These are phyloP conservation scores for Brassica juncea DNA, from an alignment of 345 rosid genomes.

Conservation along the genomic window DNA sequence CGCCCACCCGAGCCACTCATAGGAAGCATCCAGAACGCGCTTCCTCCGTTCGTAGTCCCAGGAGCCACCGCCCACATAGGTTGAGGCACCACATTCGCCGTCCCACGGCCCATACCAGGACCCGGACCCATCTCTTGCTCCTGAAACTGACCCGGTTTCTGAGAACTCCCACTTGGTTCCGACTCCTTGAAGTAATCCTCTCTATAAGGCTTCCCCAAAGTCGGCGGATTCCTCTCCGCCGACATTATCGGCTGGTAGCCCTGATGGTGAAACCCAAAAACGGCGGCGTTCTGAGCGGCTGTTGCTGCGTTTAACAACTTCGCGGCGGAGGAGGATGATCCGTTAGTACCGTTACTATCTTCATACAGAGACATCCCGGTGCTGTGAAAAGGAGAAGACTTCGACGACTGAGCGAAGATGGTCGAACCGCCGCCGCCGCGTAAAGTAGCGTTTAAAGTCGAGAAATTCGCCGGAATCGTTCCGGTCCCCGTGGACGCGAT, in stretches of 20 bases:
- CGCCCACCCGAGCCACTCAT: constrained; percentile 49
- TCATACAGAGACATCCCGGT: constrained; percentile 56
- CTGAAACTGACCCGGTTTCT: constrained; percentile 46
- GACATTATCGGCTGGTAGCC: constrained; percentile 44
- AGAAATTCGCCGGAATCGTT: constrained; percentile 84
- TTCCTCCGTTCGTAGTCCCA: constrained; percentile 61
- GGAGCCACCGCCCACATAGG: constrained; percentile 87
- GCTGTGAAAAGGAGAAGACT: constrained; percentile 59
- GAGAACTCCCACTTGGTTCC: constrained; percentile 49
- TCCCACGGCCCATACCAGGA: constrained; percentile 35
- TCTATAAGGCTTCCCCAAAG: constrained; percentile 49
- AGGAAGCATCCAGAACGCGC: constrained; percentile 82
- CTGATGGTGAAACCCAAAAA: constrained; percentile 65
- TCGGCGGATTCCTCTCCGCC: constrained; percentile 39
- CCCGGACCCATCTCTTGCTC: constrained; percentile 45
- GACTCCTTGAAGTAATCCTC: constrained; percentile 74
- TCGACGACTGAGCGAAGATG: constrained; percentile 59
- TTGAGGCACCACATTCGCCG: constrained; percentile 48
- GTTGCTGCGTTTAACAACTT: constrained; percentile 39
- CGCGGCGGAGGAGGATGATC: constrained; percentile 21
- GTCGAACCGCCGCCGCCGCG: constrained; percentile 69
- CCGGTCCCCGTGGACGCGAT: constrained; percentile 81
- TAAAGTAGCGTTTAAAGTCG: constrained; percentile 66
- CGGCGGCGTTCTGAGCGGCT: constrained; percentile 37
- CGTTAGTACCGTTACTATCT: constrained; percentile 31